Evolutionary conservation across 129 eudicot genomes (phyloP), one percentile per base, ranked within the genome.

Genomic region (Scalesia atractyloides): DNA sequence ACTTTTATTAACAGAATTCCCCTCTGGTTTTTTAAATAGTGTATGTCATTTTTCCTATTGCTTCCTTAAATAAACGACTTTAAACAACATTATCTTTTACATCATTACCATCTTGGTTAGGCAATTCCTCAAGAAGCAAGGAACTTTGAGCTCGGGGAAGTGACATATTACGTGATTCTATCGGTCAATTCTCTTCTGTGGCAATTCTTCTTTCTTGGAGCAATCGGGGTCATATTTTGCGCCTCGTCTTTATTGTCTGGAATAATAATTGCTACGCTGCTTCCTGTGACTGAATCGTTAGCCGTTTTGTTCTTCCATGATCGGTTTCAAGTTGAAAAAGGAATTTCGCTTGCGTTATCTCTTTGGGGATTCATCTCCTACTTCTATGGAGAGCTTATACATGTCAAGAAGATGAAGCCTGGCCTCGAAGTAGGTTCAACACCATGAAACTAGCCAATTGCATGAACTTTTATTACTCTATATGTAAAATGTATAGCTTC

Each of bases 331-430:
- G 78, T 36, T 3, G 90, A 86, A 36, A 86, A 82, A 16, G 89
- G 84, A 4, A 59, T 82, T 44, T 69, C 90, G 39, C 83, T 86
- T 14, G 63, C 76, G 20, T 72, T 85, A 1, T 82, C 81, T 15
- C 76, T 86, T 3, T 86, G 87, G 90, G 90, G 87, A n/a, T 85
- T 85, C 39, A 3, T 79, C 39, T 85, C 86, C 36, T 85, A 79
- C 66, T 82, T 79, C 58, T 84, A 81, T 44, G 86, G 89, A 22
- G 89, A 85, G 69, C 26, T 75, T 15, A 65, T 59, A 14, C 26
- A 48, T 22, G 58, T 36, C 19, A 84, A 58, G 75, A 66, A 66
- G 54, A 58, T 50, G 58, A 67, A 72, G 43, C 15, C 52, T 4
- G 69, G 56, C 20, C 54, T 68, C 8, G 77, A 67, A 17, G 33